Evolutionary conservation across 2,329 filamentous ascomycete species (phyloP).

Genomic region (Nothophaeocryptopus gaeumannii): DNA sequence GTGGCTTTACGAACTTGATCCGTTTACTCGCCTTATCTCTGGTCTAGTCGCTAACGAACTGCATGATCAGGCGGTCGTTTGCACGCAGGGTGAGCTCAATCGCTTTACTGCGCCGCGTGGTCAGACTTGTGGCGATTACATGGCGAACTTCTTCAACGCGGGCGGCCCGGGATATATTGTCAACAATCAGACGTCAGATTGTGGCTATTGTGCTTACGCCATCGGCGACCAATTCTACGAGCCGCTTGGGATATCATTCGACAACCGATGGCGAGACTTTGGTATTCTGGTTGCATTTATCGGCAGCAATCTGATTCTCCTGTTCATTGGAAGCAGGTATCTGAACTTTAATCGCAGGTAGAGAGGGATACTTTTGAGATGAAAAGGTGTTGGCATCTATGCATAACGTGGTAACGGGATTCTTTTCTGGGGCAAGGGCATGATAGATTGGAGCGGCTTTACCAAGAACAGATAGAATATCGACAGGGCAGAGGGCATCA

Average conservation of each 20-base stretch:
- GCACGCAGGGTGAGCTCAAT: constrained; percentile 62
- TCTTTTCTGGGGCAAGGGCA: no score
- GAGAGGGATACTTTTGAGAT: background rate
- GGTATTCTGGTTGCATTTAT: constrained; percentile 77
- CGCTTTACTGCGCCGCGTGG: constrained; percentile 64
- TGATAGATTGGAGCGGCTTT: no score
- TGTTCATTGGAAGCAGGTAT: constrained; percentile 54
- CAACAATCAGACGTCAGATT: constrained; percentile 62
- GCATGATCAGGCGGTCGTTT: constrained; percentile 62
- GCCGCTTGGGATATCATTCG: constrained; percentile 64
- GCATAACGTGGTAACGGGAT: no score
- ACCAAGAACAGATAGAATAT: no score
- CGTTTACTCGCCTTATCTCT: constrained; percentile 76
- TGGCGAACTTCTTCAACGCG: constrained; percentile 64
- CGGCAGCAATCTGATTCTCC: constrained; percentile 68
- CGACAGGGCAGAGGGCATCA: no score
- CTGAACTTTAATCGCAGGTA: constrained; percentile 46
- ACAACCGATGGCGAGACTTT: constrained; percentile 73
- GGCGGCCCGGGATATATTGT: constrained; percentile 72
- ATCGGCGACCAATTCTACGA: constrained; percentile 78
- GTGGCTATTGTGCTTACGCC: constrained; percentile 78
- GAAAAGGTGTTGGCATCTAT: background rate
- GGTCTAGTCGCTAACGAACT: constrained; percentile 78
- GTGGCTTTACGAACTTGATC: constrained; percentile 80
- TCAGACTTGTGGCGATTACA: constrained; percentile 72